Base-by-base conservation (phyloP, 345 rosid genomes). In the Brassica napus region DNA sequence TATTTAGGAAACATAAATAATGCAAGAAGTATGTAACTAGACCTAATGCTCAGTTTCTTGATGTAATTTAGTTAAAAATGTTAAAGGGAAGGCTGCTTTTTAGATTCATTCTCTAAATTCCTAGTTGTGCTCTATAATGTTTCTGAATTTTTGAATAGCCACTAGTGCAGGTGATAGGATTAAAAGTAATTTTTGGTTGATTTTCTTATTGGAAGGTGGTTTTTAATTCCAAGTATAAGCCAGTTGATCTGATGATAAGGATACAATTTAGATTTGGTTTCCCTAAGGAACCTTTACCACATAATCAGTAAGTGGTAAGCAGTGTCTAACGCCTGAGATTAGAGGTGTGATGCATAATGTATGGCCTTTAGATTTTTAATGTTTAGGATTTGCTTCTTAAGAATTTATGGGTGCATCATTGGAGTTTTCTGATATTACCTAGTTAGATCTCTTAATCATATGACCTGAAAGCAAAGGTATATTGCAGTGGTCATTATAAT, bases 291-390 rank as follows among this genome's bases (percentile, higher is more conserved):
- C 78, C 10, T 49, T 31, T 54, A 63, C 49, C 77, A 63, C 23
- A 12, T 49, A 14, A 61, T 61, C 16, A 39, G 3, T 24, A 30
- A 44, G 49, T 26, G 39, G 39, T 55, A 47, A 74, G 52, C 8
- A 47, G 3, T 49, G 71, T 64, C 77, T 74, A 65, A 52, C 21
- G 35, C 21, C 71, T 64, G 65, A 58, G 34, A 6, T 72, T 9
- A 8, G 28, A 54, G 24, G 15, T 49, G 8, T 55, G 61, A 16
- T 54, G 62, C 7, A 34, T 62, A 73, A 2, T 44, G 21, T 64
- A 49, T 49, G 70, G 63, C 47, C 71, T 49, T 47, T 61, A 5
- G 62, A 10, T 12, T 30, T 42, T 14, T 39, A 15, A 61, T 73
- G 16, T 42, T 7, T 61, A 52, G 58, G 58, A 52, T 6, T 52